Percentiles rank a stretch among this genome's conserved stretches.
Evolutionary conservation across 2,329 filamentous ascomycete genomes (phyloP).

Genomic region (Claviceps sp.): DNA sequence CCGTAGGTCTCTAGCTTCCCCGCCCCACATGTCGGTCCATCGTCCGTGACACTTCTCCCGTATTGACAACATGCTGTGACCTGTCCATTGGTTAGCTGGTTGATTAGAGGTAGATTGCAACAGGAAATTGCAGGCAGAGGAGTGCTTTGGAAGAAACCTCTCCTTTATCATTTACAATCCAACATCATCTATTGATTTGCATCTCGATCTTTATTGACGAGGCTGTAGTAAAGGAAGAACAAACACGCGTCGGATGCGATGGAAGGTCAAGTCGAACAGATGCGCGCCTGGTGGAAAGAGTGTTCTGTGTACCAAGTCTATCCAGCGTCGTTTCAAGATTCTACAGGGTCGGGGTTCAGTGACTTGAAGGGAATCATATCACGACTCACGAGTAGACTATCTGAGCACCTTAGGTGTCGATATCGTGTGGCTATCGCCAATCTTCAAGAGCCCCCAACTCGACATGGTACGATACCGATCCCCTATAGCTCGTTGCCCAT

Average conservation of each 20-base stretch:
- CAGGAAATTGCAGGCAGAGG: neutral
- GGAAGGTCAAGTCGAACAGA: constrained; percentile 12
- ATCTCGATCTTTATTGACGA: neutral
- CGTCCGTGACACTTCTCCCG: too few relatives aligned
- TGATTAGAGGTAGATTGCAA: neutral
- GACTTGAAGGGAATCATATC: constrained; percentile 45
- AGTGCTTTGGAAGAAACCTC: neutral
- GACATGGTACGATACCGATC: constrained; percentile 38
- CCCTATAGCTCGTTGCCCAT: too few relatives aligned
- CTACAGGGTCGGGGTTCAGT: constrained; percentile 40
- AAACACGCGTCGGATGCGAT: constrained; percentile 8
- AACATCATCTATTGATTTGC: neutral
- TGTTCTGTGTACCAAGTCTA: constrained; percentile 48
- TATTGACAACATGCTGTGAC: too few relatives aligned
- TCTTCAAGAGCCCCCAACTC: constrained; percentile 39
- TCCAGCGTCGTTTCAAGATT: constrained; percentile 47
- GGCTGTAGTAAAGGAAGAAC: neutral
- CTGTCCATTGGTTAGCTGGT: too few relatives aligned
- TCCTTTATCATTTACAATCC: too few relatives aligned
- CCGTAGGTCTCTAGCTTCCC: too few relatives aligned
- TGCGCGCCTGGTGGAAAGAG: constrained; percentile 44
- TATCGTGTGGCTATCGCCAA: constrained; percentile 41
- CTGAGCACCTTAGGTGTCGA: constrained; percentile 41
- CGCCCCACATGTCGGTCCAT: too few relatives aligned
- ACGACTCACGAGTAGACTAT: constrained; percentile 39